phyloP scores from a whole-genome alignment of 306 rosid genomes.

The Urtica urens region DNA sequence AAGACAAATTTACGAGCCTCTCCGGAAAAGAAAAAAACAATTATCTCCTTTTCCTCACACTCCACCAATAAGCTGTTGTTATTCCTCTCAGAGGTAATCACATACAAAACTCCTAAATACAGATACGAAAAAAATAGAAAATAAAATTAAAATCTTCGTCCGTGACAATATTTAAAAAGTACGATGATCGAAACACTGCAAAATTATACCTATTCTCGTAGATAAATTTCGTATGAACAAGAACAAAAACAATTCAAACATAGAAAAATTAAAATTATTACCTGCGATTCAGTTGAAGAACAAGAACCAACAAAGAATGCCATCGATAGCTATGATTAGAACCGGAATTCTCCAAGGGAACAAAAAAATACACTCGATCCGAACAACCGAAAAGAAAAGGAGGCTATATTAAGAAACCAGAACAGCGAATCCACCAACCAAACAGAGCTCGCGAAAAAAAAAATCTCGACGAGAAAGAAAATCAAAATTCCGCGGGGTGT shows the following conservation, averaged over 20 bases:
- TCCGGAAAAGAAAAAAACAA: slow-evolving; percentile 8
- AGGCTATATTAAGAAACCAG: neutral
- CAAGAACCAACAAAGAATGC: slow-evolving; percentile 18
- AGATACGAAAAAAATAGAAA: slow-evolving; percentile 2
- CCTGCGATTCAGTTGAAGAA: slow-evolving; percentile 30
- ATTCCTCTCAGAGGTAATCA: slow-evolving; percentile 28
- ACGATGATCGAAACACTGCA: too few species aligned
- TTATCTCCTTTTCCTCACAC: slow-evolving; percentile 28
- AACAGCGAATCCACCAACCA: neutral
- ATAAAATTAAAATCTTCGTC: slow-evolving; percentile 2
- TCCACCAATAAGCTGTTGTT: slow-evolving; percentile 10
- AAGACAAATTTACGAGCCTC: slow-evolving; percentile 5
- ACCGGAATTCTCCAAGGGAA: slow-evolving; percentile 16
- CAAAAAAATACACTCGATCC: slow-evolving; percentile 25
- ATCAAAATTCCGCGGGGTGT: slow-evolving; percentile 28
- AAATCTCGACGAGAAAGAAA: too few species aligned
- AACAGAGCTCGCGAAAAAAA: slow-evolving; percentile 10
- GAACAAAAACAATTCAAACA: neutral
- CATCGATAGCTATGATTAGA: slow-evolving; percentile 24
- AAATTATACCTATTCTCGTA: neutral
- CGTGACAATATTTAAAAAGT: neutral
- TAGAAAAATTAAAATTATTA: slow-evolving; percentile 7
- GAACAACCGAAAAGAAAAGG: neutral
- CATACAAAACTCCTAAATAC: slow-evolving; percentile 24
- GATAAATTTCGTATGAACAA: neutral